Base-by-base conservation (phyloP, 2,329 filamentous ascomycete genomes). In the Amauroascus verrucosus region DNA sequence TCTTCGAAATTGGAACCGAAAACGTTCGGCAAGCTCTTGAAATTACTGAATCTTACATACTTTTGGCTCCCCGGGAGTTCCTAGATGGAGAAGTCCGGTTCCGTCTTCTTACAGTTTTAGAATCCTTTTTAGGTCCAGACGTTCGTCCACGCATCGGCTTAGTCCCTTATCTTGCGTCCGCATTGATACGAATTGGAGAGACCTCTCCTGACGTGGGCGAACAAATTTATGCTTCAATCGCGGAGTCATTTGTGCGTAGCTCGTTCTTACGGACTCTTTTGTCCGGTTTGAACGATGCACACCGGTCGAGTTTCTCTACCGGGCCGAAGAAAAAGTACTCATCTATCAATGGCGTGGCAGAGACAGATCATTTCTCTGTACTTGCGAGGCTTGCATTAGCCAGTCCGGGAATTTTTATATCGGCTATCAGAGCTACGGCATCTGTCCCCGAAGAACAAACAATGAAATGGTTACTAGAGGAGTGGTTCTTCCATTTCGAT, bases 281-380 rank as follows among this genome's bases (percentile, higher is more conserved):
- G 14, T 76, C 80, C 58, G 80, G 79, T 7, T 75, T 91, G 0
- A 82, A 81, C 62, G 78, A 83, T 50, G 79, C 83, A 2, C 83
- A 75, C 77, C 79, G 85, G 63, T 83, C 87, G 2, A 84, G 86
- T 61, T 84, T 94, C 65, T 88, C 86, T 0, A 86, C 86, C 0
- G 91, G 93, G 0, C 90, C 91, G 0, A 86, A 87, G 62, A 78
- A 79, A 24, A 85, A 79, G 59, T 75, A 80, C 18, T 79, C 83
- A 38, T 79, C 81, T 28, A 79, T 96, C 32, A 84, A 85, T 61
- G 81, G 83, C 11, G 77, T 89, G 9, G 83, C 86, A 0, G 83
- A 95, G 64, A 86, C 86, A 0, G 87, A 95, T 64, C 95, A 95
- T 66, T 85, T 95, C 63, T 80, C 82, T 3, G 82, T 97, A 1